These are phyloP conservation scores for Beta lomatogona DNA, from an alignment of 179 eudicot species.

Conservation along the genomic window DNA sequence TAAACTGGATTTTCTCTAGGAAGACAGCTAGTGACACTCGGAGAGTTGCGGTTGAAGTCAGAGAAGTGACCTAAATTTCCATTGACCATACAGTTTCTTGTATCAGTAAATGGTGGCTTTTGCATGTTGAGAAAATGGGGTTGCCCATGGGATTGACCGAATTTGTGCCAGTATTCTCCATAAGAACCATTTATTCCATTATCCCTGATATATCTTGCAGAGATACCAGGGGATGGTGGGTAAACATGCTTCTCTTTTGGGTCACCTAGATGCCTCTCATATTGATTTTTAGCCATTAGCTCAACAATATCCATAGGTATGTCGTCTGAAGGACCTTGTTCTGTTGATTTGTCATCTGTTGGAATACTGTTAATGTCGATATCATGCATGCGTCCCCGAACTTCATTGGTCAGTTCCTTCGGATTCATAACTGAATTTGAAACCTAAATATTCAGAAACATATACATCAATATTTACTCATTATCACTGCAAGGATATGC, in stretches of 20 bases:
- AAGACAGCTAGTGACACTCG: constrained; percentile 2
- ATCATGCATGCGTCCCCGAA: constrained; percentile 35
- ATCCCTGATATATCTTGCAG: constrained; percentile 9
- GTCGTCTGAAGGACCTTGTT: constrained; percentile 25
- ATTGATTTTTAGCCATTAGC: constrained; percentile 35
- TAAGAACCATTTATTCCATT: background rate
- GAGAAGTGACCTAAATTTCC: constrained; percentile 18
- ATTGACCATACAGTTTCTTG: constrained; percentile 13
- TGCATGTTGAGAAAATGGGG: constrained; percentile 23
- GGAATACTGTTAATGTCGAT: constrained; percentile 42
- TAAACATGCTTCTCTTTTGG: constrained; percentile 16
- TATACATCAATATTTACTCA: background rate
- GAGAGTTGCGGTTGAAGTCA: constrained; percentile 11
- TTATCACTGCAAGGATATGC: background rate
- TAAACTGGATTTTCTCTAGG: constrained; percentile 22
- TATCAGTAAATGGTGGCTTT: constrained; percentile 12
- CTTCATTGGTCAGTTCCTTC: constrained; percentile 22
- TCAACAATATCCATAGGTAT: constrained; percentile 40
- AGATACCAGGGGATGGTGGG: background rate
- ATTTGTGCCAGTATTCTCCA: constrained; percentile 14
- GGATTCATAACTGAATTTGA: constrained; percentile 10
- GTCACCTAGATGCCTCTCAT: constrained; percentile 33
- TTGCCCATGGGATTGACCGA: constrained; percentile 14
- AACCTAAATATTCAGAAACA: constrained; percentile 11
- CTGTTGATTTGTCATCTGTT: constrained; percentile 33